Conservation (phyloP, 148 eudicot species). For the Silene latifolia region DNA sequence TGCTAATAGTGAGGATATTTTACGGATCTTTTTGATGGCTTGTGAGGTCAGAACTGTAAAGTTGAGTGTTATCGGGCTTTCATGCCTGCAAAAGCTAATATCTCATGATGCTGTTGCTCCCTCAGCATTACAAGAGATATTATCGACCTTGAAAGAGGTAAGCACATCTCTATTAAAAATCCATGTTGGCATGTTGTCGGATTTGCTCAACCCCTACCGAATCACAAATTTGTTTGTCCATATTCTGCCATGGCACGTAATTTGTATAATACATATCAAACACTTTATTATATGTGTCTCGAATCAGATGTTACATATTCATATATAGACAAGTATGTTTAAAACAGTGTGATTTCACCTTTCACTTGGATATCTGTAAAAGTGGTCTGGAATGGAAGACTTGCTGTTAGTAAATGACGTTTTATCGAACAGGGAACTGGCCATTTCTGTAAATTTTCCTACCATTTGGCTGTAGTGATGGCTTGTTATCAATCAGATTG, state of each 20-base stretch:
- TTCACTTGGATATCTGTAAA: background rate
- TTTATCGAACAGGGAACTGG: slow-evolving; percentile 4
- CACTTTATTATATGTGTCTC: background rate
- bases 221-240: background rate
- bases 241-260: background rate
- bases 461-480: background rate
- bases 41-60: slow-evolving; percentile 85
- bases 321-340: too few relatives aligned
- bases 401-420: background rate
- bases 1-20: slow-evolving; percentile 85
- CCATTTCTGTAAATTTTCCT: background rate
- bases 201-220: background rate
- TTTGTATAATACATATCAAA: background rate
- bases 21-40: slow-evolving; percentile 93
- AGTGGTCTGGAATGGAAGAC: background rate
- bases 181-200: background rate
- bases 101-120: slow-evolving; percentile 94
- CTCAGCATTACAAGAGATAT: slow-evolving; percentile 80
- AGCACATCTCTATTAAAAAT: slow-evolving; percentile 9
- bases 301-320: background rate
- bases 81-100: slow-evolving; percentile 94
- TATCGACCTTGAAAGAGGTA: slow-evolving; percentile 80
- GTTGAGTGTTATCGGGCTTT: slow-evolving; percentile 91
- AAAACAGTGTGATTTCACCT: slow-evolving; percentile 2
- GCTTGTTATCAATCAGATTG: background rate